Percentiles rank a stretch among this genome's conserved stretches.
These are phyloP conservation scores for Starmerella vitae DNA, from an alignment of 805 yeast species.

Conservation along the genomic window DNA sequence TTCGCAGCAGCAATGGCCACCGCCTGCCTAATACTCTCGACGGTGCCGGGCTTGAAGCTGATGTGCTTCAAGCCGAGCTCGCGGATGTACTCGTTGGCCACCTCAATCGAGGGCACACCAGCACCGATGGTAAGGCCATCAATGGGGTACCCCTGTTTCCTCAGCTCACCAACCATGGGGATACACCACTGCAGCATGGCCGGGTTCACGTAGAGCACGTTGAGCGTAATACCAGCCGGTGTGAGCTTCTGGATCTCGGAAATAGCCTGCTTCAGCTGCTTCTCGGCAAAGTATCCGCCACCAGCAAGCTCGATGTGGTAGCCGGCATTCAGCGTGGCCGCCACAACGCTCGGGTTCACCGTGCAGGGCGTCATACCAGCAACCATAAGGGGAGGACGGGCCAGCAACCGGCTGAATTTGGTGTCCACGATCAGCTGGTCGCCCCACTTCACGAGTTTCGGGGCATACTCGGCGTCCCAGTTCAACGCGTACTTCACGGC, in stretches of 20 bases:
- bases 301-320: constrained; percentile 97
- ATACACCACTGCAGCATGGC: constrained; percentile 98
- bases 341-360: constrained; percentile 84
- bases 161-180: constrained; percentile 78
- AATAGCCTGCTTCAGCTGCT: constrained; percentile 59
- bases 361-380: constrained; percentile 99
- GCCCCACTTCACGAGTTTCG: constrained; percentile 63
- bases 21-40: constrained; percentile 78
- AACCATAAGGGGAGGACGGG: constrained; percentile 91
- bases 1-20: constrained; percentile 88
- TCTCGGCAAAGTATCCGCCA: constrained; percentile 87
- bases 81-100: constrained; percentile 90
- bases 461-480: constrained; percentile 83
- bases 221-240: constrained; percentile 83
- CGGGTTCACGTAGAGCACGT: constrained; percentile 92
- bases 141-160: constrained; percentile 87
- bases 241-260: constrained; percentile 54
- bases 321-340: constrained; percentile 90
- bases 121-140: constrained; percentile 97
- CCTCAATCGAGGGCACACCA: constrained; percentile 97
- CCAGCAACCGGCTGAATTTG: constrained; percentile 78
- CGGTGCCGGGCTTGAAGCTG: constrained; percentile 95
- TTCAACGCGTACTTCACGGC: constrained; percentile 71
- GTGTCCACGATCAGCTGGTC: constrained; percentile 72
- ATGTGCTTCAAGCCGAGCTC: constrained; percentile 84